Base-by-base conservation (phyloP, 176 grass and related monocot species). In the Oryza meyeriana region DNA sequence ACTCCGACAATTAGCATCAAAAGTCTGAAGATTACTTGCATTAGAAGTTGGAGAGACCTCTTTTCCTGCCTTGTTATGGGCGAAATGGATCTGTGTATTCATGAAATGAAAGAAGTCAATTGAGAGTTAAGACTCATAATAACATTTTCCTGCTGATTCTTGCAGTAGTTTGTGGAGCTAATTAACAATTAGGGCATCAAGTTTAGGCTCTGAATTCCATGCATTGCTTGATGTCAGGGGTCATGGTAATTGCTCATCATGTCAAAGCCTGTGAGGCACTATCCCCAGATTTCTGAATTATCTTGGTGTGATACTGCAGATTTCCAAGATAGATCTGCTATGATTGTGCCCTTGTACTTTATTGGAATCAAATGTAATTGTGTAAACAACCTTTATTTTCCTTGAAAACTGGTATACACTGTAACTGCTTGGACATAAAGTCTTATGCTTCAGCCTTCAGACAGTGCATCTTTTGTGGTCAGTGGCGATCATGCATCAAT, bases 271-370 rank as follows among this genome's bases (percentile, higher is more conserved):
- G 18, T 69, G 39, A 30, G 1, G 10, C 8, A 34, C 4, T 31
- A 4, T 61, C 24, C 40, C 47, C 22, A 47, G 65, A 36, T 40
- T 36, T 61, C 64, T 26, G 52, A 76, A 81, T 25, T 59, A 25
- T 81, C 40, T 72, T 82, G 74, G 31, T 61, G 26, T 36, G 27
- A 31, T 6, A 10, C 28, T 69, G 63, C 17, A 65, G 55, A 41
- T 35, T 76, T 33, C 71, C 55, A 45, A 72, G 65, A 72, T 71
- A 25, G 83, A 72, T 77, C 72, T 85, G 57, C 68, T 44, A 85
- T 85, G 64, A 77, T 66, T 89, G 34, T 64, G 71, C 82, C 36
- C 64, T 77, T 76, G 87, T 71, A 50, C 10, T 61, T 79, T 32
- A 55, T 25, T 80, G 8, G 59, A 52, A 5, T 24, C 52, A 84